Conservation (phyloP, 805 yeast genomes). For the Saccharomycopsis guyanensis region DNA sequence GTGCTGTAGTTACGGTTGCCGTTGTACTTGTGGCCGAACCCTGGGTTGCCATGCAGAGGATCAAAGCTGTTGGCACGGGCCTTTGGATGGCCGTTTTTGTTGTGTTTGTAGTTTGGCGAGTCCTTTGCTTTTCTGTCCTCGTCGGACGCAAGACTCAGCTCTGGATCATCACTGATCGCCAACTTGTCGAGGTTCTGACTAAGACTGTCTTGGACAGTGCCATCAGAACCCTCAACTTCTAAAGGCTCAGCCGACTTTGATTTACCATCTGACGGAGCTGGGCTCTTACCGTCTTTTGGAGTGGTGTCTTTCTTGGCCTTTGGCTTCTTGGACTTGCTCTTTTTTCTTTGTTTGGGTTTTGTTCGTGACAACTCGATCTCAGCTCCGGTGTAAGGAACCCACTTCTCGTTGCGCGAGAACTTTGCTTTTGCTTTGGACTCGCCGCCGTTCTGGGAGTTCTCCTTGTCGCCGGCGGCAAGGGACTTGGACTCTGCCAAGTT, state of each 20-base stretch:
- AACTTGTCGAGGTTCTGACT: background rate
- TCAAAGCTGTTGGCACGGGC: background rate
- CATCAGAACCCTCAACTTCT: too few species aligned
- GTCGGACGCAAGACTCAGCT: too few species aligned
- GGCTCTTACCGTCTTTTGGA: background rate
- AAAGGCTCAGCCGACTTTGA: too few species aligned
- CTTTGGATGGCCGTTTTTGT: background rate
- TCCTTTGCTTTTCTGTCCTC: too few species aligned
- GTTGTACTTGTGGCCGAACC: background rate
- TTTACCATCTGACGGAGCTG: too few species aligned
- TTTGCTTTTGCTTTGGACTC: slow-evolving; percentile 4
- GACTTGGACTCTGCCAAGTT: background rate
- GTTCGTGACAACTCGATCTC: slow-evolving; percentile 17
- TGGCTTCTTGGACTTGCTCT: slow-evolving; percentile 3
- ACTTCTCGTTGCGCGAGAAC: slow-evolving; percentile 14
- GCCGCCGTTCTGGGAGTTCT: background rate
- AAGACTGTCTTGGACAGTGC: background rate
- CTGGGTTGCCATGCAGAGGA: too few species aligned
- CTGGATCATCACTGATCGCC: background rate
- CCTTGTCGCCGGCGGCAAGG: background rate
- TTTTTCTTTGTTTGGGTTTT: background rate
- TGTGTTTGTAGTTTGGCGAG: background rate
- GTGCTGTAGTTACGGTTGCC: slow-evolving; percentile 15
- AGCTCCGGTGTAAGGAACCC: slow-evolving; percentile 21
- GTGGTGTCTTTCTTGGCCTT: slow-evolving; percentile 1